Base-by-base conservation (phyloP, 2,329 filamentous ascomycete genomes). In the Mariannaea elegans region DNA sequence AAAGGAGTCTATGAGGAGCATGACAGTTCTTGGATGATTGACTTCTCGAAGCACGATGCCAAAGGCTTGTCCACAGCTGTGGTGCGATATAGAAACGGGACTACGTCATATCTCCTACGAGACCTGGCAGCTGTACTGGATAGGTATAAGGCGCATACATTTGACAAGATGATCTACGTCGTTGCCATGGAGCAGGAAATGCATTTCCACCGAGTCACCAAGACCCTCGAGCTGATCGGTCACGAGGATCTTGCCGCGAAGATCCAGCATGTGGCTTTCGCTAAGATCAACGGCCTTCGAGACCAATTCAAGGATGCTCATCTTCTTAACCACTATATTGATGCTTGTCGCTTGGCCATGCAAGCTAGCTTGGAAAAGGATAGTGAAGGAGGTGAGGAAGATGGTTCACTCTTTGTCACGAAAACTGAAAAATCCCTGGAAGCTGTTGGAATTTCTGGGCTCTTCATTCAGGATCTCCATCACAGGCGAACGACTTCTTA, bases 141-240 rank as follows among this genome's bases (percentile, higher is more conserved):
- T 65, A 83, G 90, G 36, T 68, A 82, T 51, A 81, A 87, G 32
- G 81, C 82, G 63, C 84, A 85, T 73, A 69, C 84, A 1, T 92
- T 92, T 68, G 90, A 93, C 76, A 87, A 91, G 70, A 92, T 93
- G 90, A 89, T 93, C 42, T 93, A 93, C 68, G 90, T 93, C 4
- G 87, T 92, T 19, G 89, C 89, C 0, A 86, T 85, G 31, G 85
- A 89, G 65, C 90, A 93, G 71, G 89, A 90, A 66, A 81, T 90
- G 44, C 90, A 93, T 71, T 82, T 93, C 46, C 86, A 87, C 62
- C 88, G 92, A 70, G 80, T 93, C 8, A 90, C 91, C 80, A 92
- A 91, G 56, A 71, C 73, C 0, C 63, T 80, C 0, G 71, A 76
- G n/a, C 71, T 78, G 1, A 74, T 80, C 68, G 77, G 69, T 1